phyloP scores from a whole-genome alignment of 1,284 basidiomycete species.

The Tylopilus orsonianus region DNA sequence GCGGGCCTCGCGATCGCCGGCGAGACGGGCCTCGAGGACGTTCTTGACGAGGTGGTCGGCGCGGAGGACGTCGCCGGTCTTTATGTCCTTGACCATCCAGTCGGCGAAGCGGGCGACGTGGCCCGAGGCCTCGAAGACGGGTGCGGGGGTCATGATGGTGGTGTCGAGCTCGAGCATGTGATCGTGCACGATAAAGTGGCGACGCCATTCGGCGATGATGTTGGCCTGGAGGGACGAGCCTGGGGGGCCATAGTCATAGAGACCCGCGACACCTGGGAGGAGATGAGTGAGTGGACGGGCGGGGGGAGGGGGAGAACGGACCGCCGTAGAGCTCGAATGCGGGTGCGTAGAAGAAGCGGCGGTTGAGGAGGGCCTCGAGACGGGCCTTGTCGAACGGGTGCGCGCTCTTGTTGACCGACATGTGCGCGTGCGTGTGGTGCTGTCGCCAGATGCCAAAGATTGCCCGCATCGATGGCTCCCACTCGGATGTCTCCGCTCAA shows the following conservation, averaged over 20 bases:
- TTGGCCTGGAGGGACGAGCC: slow-evolving; percentile 96
- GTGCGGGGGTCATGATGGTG: slow-evolving; percentile 93
- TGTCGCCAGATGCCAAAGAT: no score
- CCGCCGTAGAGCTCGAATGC: slow-evolving; percentile 99
- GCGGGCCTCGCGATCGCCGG: slow-evolving; percentile 91
- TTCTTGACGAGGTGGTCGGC: slow-evolving; percentile 97
- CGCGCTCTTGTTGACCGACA: slow-evolving; percentile 74
- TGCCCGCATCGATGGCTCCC: no score
- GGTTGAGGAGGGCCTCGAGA: slow-evolving; percentile 86
- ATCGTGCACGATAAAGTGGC: slow-evolving; percentile 98
- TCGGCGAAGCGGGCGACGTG: slow-evolving; percentile 99
- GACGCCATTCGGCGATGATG: slow-evolving; percentile 95
- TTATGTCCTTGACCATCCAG: slow-evolving; percentile 98
- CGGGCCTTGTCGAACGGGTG: slow-evolving; percentile 89
- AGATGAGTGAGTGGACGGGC: background rate
- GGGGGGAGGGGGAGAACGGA: slow-evolving; percentile 35
- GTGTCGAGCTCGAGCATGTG: slow-evolving; percentile 99
- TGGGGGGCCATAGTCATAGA: slow-evolving; percentile 96
- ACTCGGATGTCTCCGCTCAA: no score
- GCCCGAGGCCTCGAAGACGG: slow-evolving; percentile 97
- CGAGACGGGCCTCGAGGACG: slow-evolving; percentile 88
- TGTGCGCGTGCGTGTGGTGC: slow-evolving; percentile 12
- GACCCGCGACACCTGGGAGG: slow-evolving; percentile 81
- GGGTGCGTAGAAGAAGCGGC: slow-evolving; percentile 97
- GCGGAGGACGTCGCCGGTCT: slow-evolving; percentile 95